Base-by-base conservation (phyloP, 345 rosid genomes). In the Streptanthus diversifolius region DNA sequence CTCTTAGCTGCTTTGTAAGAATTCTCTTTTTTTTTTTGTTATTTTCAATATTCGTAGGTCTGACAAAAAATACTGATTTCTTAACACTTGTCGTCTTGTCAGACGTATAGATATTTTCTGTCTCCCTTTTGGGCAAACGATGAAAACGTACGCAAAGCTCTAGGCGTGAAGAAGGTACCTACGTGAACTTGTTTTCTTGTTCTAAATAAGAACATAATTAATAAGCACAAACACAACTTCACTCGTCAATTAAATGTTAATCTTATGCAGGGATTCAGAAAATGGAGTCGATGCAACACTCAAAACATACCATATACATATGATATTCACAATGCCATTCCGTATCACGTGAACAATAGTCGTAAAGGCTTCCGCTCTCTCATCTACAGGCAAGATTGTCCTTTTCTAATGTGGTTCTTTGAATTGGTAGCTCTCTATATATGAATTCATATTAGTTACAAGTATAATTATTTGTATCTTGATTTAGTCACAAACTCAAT, bases 71-170 rank as follows among this genome's bases (percentile, higher is more conserved):
- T 17, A 59, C 11, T 30, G 30, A 39, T 25, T 15, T 48, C 51
- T 48, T 51, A 51, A 52, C 63, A 39, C 53, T 30, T 40, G 0
- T 39, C 10, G 12, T 74, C 8, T 60, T 68, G 18, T 33, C 69
- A 75, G 74, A 68, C 74, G 1, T 75, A 75, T 35, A 68, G 21
- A 63, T 76, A 70, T 10, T 76, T 70, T 37, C 55, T 77, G 18
- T 77, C 80, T 39, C 48, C 67, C 19, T 70, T 77, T 62, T 77
- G 80, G 80, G 80, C 76, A 36, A 77, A 77, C 62, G 72, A 77
- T 63, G 72, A 63, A 70, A 70, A 71, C 55, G 80, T 77, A 47
- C 80, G 80, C 27, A 70, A 43, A 63, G 80, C 80, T 36, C 47
- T 77, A 45, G 76, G 75, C 25, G 80, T 64, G 25, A 70, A 65